These are phyloP conservation scores for Periglandula ipomoeae DNA, from an alignment of 2,329 filamentous ascomycete genomes.

Conservation along the genomic window DNA sequence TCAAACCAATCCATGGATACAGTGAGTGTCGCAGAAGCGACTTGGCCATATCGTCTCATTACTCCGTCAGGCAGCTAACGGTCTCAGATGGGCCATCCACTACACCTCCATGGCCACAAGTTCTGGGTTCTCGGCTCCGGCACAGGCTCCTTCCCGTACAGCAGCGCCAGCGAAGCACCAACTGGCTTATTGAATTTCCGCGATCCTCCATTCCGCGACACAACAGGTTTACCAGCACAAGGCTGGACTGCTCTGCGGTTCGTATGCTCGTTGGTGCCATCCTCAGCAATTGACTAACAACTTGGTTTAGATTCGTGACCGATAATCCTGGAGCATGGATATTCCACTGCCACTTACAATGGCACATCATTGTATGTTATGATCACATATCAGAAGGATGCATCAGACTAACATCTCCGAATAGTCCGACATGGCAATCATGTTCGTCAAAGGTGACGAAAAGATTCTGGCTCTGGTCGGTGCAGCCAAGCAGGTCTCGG, in stretches of 20 bases:
- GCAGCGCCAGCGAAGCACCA: neutral
- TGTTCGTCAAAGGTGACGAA: conserved; percentile 4
- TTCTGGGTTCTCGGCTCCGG: conserved; percentile 7
- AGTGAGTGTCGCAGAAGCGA: too few species aligned
- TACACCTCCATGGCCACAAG: conserved; percentile 7
- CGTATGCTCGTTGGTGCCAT: neutral
- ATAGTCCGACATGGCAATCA: conserved; percentile 3
- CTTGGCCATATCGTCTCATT: too few species aligned
- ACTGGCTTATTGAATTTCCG: conserved; percentile 1
- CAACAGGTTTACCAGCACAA: conserved; percentile 1
- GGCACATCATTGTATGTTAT: conserved; percentile 5
- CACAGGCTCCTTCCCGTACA: conserved; percentile 3
- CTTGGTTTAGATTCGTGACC: conserved; percentile 5
- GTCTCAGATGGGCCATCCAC: conserved; percentile 4
- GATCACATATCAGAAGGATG: too few species aligned
- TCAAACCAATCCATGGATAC: conserved; percentile 5
- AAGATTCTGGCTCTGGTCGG: neutral
- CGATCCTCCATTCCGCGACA: conserved; percentile 5
- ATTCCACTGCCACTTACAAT: conserved; percentile 7
- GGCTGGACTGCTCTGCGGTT: conserved; percentile 4
- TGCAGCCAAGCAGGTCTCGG: neutral
- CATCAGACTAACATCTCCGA: too few species aligned
- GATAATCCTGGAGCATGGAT: conserved; percentile 6
- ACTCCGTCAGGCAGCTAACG: too few species aligned
- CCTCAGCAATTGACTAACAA: too few species aligned